Base-by-base conservation (phyloP, 1,139 yeast species). In the Sugiyamaella grinbergsii region DNA sequence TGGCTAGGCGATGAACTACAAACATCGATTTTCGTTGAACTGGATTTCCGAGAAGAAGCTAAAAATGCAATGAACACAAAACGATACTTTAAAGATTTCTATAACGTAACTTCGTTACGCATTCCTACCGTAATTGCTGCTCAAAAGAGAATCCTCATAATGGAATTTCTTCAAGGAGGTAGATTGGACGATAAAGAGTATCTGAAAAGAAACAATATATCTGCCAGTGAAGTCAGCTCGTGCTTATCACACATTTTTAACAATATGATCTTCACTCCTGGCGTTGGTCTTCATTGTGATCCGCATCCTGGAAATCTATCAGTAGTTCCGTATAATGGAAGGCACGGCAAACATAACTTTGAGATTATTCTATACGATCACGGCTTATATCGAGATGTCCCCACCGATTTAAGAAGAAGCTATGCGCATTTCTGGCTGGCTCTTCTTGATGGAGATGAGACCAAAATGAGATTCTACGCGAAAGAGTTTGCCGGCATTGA, bases 231-330 rank as follows among this genome's bases (percentile, higher is more conserved):
- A 57, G 95, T 93, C 3, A 84, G 95, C 3, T 73, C 83, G 6
- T 93, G 98, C 64, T 74, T 93, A 43, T 83, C 97, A 0, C 96
- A 91, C 63, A 82, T 89, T 24, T 93, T 93, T 74, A 89, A 91
- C 71, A 84, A 83, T 64, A 93, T 93, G 99, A 89, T 94, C 42
- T 93, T 93, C 71, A 85, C 95, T 1, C 95, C 96, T 0, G 83
- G 82, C 24, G 96, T 89, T 15, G 90, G 91, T 0, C 79, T 93
- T 47, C 99, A 93, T 66, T 93, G 98, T 71, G 99, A 93, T 67
- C 98, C 98, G 0, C 99, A 93, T 67, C 96, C 96, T 11, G 99
- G 99, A 0, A 94, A 93, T 62, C 74, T 93, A 55, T 96, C 98
- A 0, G 88, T 93, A 18, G 72, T 90, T 50, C 66, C 74, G 23